Evolutionary conservation across 2,329 filamentous ascomycete genomes (phyloP).

Genomic region (Beauveria asiatica): DNA sequence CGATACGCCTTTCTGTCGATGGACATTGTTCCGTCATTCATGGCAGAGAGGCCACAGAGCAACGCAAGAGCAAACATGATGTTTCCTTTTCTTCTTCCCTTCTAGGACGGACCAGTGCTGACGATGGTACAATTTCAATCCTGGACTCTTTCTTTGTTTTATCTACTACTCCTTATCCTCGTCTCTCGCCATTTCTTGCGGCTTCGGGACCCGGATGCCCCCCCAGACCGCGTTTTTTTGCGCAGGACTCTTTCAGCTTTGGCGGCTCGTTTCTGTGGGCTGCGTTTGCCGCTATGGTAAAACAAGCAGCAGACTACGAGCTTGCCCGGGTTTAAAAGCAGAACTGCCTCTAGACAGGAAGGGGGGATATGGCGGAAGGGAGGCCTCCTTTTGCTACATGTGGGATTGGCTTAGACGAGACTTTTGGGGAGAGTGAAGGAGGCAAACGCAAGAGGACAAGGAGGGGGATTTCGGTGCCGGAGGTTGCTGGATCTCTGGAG

Average conservation of each 20-base stretch:
- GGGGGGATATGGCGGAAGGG: neutral
- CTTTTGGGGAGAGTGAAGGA: no score
- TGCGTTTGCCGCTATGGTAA: neutral
- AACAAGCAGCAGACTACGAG: neutral
- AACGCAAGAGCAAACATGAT: constrained; percentile 45
- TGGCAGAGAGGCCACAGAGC: constrained; percentile 52
- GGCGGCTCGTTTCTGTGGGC: neutral
- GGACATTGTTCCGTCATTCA: constrained; percentile 20
- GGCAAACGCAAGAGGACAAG: neutral
- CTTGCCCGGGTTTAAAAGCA: neutral
- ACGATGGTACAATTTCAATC: neutral
- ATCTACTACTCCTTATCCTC: neutral
- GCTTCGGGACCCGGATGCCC: neutral
- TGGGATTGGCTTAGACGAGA: neutral
- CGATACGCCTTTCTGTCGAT: constrained; percentile 52
- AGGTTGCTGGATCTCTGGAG: neutral
- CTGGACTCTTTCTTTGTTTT: neutral
- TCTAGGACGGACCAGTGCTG: neutral
- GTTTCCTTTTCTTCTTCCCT: neutral
- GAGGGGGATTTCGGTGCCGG: neutral
- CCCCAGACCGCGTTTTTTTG: neutral
- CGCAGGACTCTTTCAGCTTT: no score
- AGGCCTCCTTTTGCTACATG: neutral
- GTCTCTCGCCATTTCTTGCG: no score
- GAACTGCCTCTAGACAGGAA: neutral